Evolutionary conservation across 805 yeast genomes (phyloP).

Genomic region (Lipomyces chichibuensis): DNA sequence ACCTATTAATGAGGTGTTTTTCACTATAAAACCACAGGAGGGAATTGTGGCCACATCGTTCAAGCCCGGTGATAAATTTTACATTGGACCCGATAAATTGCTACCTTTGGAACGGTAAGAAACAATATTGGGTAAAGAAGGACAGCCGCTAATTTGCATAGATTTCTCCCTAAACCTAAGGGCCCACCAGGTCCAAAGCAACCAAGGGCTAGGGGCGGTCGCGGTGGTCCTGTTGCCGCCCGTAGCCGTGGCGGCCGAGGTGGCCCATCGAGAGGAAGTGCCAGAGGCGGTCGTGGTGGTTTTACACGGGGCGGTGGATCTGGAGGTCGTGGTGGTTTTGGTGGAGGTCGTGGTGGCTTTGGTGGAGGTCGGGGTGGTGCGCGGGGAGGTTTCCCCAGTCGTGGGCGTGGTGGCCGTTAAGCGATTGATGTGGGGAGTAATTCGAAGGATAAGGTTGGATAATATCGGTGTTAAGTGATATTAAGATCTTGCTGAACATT

Average conservation of each 20-base stretch:
- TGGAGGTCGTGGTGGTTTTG: constrained; percentile 30
- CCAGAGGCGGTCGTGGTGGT: constrained; percentile 46
- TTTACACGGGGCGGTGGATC: constrained; percentile 27
- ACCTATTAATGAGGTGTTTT: constrained; percentile 95
- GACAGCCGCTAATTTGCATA: constrained; percentile 5
- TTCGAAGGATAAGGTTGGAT: neutral
- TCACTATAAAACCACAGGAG: constrained; percentile 93
- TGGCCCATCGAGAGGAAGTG: constrained; percentile 44
- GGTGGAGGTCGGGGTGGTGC: constrained; percentile 44
- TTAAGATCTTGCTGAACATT: neutral
- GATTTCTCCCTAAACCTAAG: constrained; percentile 92
- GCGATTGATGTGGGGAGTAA: neutral
- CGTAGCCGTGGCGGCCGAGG: constrained; percentile 42
- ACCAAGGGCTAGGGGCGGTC: constrained; percentile 38
- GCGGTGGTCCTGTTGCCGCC: constrained; percentile 42
- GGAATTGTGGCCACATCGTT: constrained; percentile 94
- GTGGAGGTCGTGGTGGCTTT: constrained; percentile 42
- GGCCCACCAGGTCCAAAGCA: constrained; percentile 72
- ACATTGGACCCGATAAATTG: constrained; percentile 91
- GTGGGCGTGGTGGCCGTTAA: constrained; percentile 23
- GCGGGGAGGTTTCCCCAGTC: constrained; percentile 39
- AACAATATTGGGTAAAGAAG: neutral
- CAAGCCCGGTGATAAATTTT: constrained; percentile 94
- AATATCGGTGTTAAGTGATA: neutral
- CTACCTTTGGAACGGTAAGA: constrained; percentile 81